Evolutionary conservation across 306 rosid genomes (phyloP).

Genomic region (Cicer arietinum): DNA sequence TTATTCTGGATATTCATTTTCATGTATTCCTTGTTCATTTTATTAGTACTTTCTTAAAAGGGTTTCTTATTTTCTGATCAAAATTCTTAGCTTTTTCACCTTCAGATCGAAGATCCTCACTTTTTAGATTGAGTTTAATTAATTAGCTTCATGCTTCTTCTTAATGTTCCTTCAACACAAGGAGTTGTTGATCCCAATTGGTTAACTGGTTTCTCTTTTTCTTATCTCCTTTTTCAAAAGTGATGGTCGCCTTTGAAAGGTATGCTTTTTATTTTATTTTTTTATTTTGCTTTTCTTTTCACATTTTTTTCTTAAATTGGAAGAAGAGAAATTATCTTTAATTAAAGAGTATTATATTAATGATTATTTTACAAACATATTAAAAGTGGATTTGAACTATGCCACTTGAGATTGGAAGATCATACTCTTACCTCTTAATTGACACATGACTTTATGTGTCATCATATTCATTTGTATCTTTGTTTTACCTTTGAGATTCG

Average conservation of each 20-base stretch:
- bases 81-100: constrained; percentile 38
- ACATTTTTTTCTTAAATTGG: no score
- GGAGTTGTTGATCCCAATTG: constrained; percentile 51
- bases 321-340: no score
- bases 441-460: background rate
- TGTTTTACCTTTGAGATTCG: constrained; percentile 37
- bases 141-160: constrained; percentile 46
- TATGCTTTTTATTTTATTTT: constrained; percentile 39
- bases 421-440: no score
- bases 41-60: background rate
- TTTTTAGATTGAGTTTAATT: constrained; percentile 51
- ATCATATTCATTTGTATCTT: constrained; percentile 1
- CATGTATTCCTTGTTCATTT: constrained; percentile 5
- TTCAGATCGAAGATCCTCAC: constrained; percentile 64
- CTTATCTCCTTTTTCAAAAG: constrained; percentile 53
- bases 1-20: constrained; percentile 40
- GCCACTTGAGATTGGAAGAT: no score
- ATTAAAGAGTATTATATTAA: no score
- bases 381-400: no score
- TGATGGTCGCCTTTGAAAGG: constrained; percentile 56
- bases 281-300: background rate
- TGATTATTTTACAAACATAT: no score
- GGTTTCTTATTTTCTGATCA: no score
- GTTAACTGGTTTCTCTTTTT: constrained; percentile 60
- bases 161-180: constrained; percentile 45